Conservation (phyloP, 176 grass and related monocot genomes). For the Leersia perrieri region DNA sequence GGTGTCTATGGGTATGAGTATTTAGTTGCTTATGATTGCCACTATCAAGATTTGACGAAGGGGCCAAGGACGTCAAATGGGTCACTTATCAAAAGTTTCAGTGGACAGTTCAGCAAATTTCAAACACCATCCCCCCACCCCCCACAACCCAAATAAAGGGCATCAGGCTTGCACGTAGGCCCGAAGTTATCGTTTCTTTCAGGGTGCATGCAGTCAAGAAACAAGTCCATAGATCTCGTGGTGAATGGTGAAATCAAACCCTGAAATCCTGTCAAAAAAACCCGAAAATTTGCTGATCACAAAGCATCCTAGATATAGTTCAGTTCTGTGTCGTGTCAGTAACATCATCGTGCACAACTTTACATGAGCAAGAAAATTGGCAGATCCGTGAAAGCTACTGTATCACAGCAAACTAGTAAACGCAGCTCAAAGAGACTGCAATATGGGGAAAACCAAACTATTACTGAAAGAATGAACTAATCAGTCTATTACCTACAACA, state of each 20-base stretch:
- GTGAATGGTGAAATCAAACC: background rate
- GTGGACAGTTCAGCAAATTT: no score
- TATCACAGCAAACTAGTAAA: constrained; percentile 20
- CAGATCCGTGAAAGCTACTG: background rate
- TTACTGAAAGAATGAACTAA: constrained; percentile 19
- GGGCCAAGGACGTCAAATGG: no score
- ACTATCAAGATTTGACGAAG: no score
- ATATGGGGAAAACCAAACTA: constrained; percentile 12
- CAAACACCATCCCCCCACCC: no score
- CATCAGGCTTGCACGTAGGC: no score
- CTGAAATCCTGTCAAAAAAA: no score
- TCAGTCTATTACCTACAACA: constrained; percentile 4
- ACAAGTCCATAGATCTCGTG: background rate
- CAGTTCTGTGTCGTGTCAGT: constrained; percentile 27
- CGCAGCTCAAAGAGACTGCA: background rate
- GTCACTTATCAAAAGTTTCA: no score
- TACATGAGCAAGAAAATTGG: constrained; percentile 36
- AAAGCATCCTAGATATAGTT: background rate
- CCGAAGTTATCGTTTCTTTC: no score
- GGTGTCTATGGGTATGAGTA: no score
- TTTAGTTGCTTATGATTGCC: no score
- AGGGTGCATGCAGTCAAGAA: no score
- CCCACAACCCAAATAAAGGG: no score
- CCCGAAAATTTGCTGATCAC: background rate
- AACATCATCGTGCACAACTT: constrained; percentile 31